These are phyloP conservation scores for Fusarium buharicum DNA, from an alignment of 2,329 filamentous ascomycete genomes.

Conservation along the genomic window DNA sequence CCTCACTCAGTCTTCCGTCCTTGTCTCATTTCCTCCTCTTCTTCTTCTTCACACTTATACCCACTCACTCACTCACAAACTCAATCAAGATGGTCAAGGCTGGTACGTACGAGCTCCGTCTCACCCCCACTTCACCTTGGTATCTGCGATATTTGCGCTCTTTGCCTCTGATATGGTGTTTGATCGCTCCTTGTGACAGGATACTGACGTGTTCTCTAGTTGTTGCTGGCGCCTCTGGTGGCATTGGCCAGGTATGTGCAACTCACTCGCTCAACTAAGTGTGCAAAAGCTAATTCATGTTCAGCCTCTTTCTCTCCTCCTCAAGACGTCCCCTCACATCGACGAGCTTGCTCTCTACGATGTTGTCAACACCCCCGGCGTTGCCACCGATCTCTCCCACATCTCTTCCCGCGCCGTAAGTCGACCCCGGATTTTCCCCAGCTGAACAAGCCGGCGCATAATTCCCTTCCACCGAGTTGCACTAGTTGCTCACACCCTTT, in stretches of 20 bases:
- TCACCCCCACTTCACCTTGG: slow-evolving; percentile 39
- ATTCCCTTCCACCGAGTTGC: slow-evolving; percentile 41
- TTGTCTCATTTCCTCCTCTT: slow-evolving; percentile 2
- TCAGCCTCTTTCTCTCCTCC: slow-evolving; percentile 92
- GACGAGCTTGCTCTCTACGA: slow-evolving; percentile 97
- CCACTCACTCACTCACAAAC: slow-evolving; percentile 30
- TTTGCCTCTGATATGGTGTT: background rate
- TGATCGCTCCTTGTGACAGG: background rate
- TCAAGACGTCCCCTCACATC: slow-evolving; percentile 89
- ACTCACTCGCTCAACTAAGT: background rate
- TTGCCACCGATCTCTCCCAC: slow-evolving; percentile 95
- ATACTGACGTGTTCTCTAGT: slow-evolving; percentile 54
- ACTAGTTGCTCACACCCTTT: slow-evolving; percentile 47
- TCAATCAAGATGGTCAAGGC: slow-evolving; percentile 67
- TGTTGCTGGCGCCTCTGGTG: slow-evolving; percentile 96
- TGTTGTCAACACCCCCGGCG: slow-evolving; percentile 98
- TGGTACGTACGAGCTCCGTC: slow-evolving; percentile 56
- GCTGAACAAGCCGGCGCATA: slow-evolving; percentile 11
- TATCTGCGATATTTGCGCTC: slow-evolving; percentile 1
- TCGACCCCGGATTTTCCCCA: slow-evolving; percentile 35
- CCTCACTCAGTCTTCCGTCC: too few species aligned
- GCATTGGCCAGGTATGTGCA: slow-evolving; percentile 89
- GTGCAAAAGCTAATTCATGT: slow-evolving; percentile 34
- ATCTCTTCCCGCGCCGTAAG: slow-evolving; percentile 88
- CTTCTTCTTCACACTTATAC: slow-evolving; percentile 14